Percentiles rank a stretch among this genome's conserved stretches.
These are phyloP conservation scores for Detonula confervacea DNA, from an alignment of 352 stramenopile species.

Conservation along the genomic window DNA sequence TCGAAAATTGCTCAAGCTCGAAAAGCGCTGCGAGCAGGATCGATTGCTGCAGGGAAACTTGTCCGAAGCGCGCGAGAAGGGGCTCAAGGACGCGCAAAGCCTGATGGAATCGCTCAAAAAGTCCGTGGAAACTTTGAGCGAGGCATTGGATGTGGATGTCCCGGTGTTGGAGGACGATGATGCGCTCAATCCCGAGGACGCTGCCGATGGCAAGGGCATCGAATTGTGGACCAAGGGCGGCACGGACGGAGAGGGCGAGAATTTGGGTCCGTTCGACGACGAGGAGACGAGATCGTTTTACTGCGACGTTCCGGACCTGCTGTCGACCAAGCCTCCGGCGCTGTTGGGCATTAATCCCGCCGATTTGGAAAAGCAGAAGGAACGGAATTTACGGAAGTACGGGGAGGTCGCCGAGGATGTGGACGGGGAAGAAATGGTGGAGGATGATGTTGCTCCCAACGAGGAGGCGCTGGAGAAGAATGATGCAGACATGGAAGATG, in stretches of 20 bases:
- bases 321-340: slow-evolving; percentile 92
- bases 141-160: slow-evolving; percentile 76
- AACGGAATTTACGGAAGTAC: slow-evolving; percentile 89
- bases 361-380: slow-evolving; percentile 91
- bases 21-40: slow-evolving; percentile 92
- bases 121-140: slow-evolving; percentile 78
- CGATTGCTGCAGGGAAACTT: slow-evolving; percentile 83
- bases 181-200: slow-evolving; percentile 23
- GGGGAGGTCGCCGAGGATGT: slow-evolving; percentile 58
- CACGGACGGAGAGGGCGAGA: slow-evolving; percentile 53
- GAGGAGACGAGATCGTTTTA: slow-evolving; percentile 96
- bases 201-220: slow-evolving; percentile 74
- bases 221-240: slow-evolving; percentile 81
- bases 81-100: slow-evolving; percentile 81
- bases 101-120: slow-evolving; percentile 83
- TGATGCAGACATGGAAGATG: slow-evolving; percentile 46
- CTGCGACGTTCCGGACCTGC: slow-evolving; percentile 94
- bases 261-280: slow-evolving; percentile 92
- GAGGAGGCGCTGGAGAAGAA: slow-evolving; percentile 56
- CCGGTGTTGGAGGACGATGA: slow-evolving; percentile 82
- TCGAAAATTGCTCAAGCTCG: slow-evolving; percentile 89
- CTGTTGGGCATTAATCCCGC: slow-evolving; percentile 73
- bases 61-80: slow-evolving; percentile 86
- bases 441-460: slow-evolving; percentile 41
- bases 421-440: slow-evolving; percentile 42